These are phyloP conservation scores for Hypoxylon lenormandii DNA, from an alignment of 495 filamentous ascomycete genomes.

Conservation along the genomic window DNA sequence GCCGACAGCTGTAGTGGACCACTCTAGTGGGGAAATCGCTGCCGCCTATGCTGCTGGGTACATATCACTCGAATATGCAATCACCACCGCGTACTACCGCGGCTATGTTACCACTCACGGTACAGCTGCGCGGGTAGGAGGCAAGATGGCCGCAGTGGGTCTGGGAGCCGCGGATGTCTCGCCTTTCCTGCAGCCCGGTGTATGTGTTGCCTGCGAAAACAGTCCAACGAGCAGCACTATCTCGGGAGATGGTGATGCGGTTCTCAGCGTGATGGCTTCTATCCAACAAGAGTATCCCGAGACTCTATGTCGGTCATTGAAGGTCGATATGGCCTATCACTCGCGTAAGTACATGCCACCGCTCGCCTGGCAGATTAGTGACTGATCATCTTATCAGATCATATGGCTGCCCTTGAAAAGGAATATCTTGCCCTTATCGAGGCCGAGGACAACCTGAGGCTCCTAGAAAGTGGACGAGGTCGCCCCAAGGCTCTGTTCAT, in stretches of 20 bases:
- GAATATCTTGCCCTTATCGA: slow-evolving; percentile 44
- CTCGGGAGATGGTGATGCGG: no score
- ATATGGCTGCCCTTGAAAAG: slow-evolving; percentile 44
- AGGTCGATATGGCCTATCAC: slow-evolving; percentile 62
- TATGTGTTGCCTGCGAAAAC: slow-evolving; percentile 65
- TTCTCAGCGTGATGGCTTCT: no score
- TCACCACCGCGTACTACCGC: slow-evolving; percentile 46
- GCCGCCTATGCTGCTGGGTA: slow-evolving; percentile 53
- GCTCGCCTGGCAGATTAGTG: background rate
- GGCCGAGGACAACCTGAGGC: no score
- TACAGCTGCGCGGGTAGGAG: slow-evolving; percentile 7
- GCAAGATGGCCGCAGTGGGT: slow-evolving; percentile 59
- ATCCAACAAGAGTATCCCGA: no score
- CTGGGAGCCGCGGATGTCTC: slow-evolving; percentile 49
- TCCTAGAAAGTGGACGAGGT: no score
- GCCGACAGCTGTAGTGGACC: slow-evolving; percentile 65
- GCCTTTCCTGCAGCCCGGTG: slow-evolving; percentile 39
- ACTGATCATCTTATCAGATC: slow-evolving; percentile 30
- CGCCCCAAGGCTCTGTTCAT: slow-evolving; percentile 47
- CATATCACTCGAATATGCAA: slow-evolving; percentile 40
- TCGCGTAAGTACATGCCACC: slow-evolving; percentile 51
- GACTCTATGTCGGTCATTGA: no score
- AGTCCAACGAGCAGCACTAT: slow-evolving; percentile 63
- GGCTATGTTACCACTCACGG: slow-evolving; percentile 37
- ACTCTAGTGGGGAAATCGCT: slow-evolving; percentile 72